Conservation (phyloP, 345 rosid genomes). For the Jatropha curcas region DNA sequence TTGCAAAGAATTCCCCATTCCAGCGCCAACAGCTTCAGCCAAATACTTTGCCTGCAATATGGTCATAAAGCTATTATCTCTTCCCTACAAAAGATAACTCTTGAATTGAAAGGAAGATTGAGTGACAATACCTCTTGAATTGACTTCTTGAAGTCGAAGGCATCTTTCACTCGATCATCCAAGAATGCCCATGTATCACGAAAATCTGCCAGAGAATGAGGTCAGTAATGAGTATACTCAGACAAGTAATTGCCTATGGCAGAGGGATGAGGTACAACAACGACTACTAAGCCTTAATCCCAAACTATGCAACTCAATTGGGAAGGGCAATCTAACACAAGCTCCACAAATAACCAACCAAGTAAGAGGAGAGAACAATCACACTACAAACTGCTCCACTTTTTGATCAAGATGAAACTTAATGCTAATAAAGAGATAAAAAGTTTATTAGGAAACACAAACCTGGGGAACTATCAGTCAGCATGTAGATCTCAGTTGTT, state of each 20-base stretch:
- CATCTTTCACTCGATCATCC: conserved; percentile 82
- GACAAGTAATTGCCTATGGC: not conserved
- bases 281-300: too few species aligned
- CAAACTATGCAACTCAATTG: too few species aligned
- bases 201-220: conserved; percentile 47
- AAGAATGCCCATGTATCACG: conserved; percentile 79
- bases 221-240: not conserved
- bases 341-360: not conserved
- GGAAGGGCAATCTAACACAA: not conserved
- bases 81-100: not conserved
- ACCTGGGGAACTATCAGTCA: conserved; percentile 92
- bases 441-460: conserved; percentile 6
- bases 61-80: conserved; percentile 10
- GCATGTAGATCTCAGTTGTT: conserved; percentile 92
- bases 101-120: not conserved
- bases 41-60: conserved; percentile 74
- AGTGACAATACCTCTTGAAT: conserved; percentile 72
- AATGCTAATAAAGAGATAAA: not conserved
- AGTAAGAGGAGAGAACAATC: not conserved
- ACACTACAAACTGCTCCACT: not conserved
- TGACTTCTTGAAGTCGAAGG: conserved; percentile 81
- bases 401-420: not conserved
- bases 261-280: not conserved
- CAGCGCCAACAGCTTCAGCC: conserved; percentile 86
- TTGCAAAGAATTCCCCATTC: conserved; percentile 83